Base-by-base conservation (phyloP, 208 protist genomes). In the Leishmania tropica region DNA sequence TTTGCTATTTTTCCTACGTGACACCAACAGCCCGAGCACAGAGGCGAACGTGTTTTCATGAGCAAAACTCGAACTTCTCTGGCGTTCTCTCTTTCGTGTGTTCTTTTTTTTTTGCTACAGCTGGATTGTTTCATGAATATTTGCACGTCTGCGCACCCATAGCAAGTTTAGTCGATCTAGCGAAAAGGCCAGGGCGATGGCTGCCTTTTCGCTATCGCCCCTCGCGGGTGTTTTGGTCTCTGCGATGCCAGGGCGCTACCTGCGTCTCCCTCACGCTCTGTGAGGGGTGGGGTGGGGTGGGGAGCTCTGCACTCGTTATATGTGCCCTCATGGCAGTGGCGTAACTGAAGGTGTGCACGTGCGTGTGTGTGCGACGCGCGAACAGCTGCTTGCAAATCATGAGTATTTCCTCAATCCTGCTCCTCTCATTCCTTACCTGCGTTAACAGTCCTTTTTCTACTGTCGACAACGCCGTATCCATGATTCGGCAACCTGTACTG, bases 401-500 rank as follows among this genome's bases (percentile, higher is more conserved):
- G 45, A n/a, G 11, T 24, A 72, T 47, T 72, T 31, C 71, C 11
- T 56, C 45, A 15, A 40, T 75, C 1, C 71, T 19, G 24, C 71
- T 1, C n/a, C 54, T 75, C 71, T 53, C 71, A 75, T 75, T 17
- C 47, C 28, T 54, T 75, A 47, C 40, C 71, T 56, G 40, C 13
- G 62, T 68, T 37, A 40, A 19, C n/a, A 40, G 17, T 42, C 71
- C n/a, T 75, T 75, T 56, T 40, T 75, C n/a, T 75, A 24, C n/a
- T 47, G 71, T 37, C n/a, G 40, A 42, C 40, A 75, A 3, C 19
- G 40, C 17, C 40, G 13, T 28, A 47, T 48, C 19, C 15, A 10
- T 47, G 1, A n/a, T 8, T n/a, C 5, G 40, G 24, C 40, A 72
- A 72, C 37, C 40, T 72, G 35, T 47, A n/a, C 37, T n/a, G 37